Conservation (phyloP, 176 grass and related monocot genomes). For the Musa schizocarpa region DNA sequence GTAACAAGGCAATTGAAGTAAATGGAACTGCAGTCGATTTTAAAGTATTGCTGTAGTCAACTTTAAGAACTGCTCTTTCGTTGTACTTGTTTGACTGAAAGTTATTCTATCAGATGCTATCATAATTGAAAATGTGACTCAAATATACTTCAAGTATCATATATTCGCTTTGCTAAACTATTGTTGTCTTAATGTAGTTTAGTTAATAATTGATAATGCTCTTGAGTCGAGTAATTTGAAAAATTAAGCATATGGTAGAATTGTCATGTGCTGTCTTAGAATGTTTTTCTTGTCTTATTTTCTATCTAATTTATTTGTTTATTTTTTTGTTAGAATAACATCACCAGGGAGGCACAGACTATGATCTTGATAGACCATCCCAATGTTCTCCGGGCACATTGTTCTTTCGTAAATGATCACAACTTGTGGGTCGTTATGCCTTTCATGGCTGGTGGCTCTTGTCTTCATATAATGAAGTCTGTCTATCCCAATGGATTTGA, state of each 20-base stretch:
- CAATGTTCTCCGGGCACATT: constrained; percentile 79
- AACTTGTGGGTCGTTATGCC: constrained; percentile 93
- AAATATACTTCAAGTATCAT: not conserved
- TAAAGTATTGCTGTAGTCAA: too few species aligned
- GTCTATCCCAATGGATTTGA: constrained; percentile 60
- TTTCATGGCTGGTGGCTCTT: constrained; percentile 86
- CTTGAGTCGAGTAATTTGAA: not conserved
- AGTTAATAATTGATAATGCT: not conserved
- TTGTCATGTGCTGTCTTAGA: not conserved
- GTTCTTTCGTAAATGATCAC: constrained; percentile 70
- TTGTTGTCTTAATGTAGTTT: not conserved
- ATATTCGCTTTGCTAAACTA: not conserved
- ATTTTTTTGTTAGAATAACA: constrained; percentile 47
- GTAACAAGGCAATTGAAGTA: not conserved
- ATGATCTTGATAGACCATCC: constrained; percentile 93
- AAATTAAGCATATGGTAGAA: not conserved
- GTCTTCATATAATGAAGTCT: constrained; percentile 97
- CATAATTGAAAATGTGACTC: not conserved
- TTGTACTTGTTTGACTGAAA: not conserved
- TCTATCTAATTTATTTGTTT: not conserved
- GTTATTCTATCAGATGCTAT: not conserved
- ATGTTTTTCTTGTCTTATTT: not conserved
- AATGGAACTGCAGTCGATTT: not conserved
- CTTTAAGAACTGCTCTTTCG: too few species aligned
- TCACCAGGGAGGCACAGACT: constrained; percentile 83